A percentile compares a stretch with the other conserved stretches of the same genome.
These are phyloP conservation scores for Obelidium mucronatum DNA, from an alignment of 192 early-diverging fungal genomes.

Conservation along the genomic window DNA sequence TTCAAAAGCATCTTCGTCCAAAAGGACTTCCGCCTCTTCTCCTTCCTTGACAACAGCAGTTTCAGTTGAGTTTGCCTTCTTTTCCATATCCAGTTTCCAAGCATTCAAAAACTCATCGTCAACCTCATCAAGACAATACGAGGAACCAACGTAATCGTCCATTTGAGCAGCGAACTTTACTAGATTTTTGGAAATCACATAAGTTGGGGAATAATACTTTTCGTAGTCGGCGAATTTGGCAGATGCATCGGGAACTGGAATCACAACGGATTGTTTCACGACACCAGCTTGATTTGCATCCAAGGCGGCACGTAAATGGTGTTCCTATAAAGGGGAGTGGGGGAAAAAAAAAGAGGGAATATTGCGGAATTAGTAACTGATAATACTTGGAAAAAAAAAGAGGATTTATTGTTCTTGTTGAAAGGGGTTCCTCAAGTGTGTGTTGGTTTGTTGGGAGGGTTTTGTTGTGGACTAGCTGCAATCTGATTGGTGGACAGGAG, in stretches of 20 bases:
- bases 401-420: no score
- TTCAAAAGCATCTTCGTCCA: conserved; percentile 72
- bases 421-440: no score
- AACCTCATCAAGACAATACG: conserved; percentile 90
- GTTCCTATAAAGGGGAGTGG: conserved; percentile 69
- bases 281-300: conserved; percentile 72
- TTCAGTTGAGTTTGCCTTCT: background rate
- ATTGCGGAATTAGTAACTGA: background rate
- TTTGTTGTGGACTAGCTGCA: no score
- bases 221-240: conserved; percentile 69
- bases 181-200: conserved; percentile 75
- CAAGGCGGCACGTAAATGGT: conserved; percentile 93
- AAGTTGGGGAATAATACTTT: conserved; percentile 68
- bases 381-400: no score
- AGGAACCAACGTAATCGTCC: conserved; percentile 85
- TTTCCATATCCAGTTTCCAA: conserved; percentile 60
- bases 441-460: no score
- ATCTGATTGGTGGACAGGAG: background rate
- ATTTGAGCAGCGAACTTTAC: conserved; percentile 88
- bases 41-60: background rate
- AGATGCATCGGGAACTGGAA: conserved; percentile 95
- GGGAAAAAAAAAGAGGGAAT: no score
- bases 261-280: conserved; percentile 69
- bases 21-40: background rate
- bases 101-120: conserved; percentile 63